Evolutionary conservation across 2,329 filamentous ascomycete genomes (phyloP), one percentile per base, ranked within the genome.

Genomic region (Ilyonectria destructans): DNA sequence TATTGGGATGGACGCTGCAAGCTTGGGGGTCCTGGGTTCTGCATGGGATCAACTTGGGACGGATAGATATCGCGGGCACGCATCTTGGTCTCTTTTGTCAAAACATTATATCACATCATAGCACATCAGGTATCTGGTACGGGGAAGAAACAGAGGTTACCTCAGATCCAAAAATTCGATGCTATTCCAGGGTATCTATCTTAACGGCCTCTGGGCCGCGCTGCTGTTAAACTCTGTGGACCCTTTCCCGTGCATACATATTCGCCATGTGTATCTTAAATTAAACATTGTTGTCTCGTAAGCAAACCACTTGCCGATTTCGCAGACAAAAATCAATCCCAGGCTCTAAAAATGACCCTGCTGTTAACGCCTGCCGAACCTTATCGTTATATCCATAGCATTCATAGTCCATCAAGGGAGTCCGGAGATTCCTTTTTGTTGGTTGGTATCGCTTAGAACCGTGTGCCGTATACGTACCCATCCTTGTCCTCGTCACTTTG

Each of bases 11-110:
- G 49, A 29, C 21, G 35, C 49, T 68, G 43, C 52, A 58, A n/a
- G 35, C 33, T 66, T 61, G 13, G 48, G 51, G 37, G 56, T 48
- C 40, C 31, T 51, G 40, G 48, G 48, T 71, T 67, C 55, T 59
- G 56, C 69, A 68, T 67, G 52, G 52, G 54, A 62, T 51, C 40
- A 54, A 52, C 61, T 60, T 58, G 33, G 61, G 33, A 60, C 56
- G 58, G 58, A 71, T 66, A 69, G 68, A 74, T 62, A 33, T 68
- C 54, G 58, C 56, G 33, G 51, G 63, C 58, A 48, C 49, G 55
- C 67, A 73, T 73, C 66, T 45, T 60, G n/a, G 61, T 67, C 59
- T 69, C 56, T 48, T 71, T 71, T 65, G 63, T 69, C 51, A 40
- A 26, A 40, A 26, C 61, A 48, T 35, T 35, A 58, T 17, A 60